Percentiles rank a stretch among this genome's conserved stretches.
phyloP scores from a whole-genome alignment of 2,329 filamentous ascomycete genomes.

The Zasmidium cellare region DNA sequence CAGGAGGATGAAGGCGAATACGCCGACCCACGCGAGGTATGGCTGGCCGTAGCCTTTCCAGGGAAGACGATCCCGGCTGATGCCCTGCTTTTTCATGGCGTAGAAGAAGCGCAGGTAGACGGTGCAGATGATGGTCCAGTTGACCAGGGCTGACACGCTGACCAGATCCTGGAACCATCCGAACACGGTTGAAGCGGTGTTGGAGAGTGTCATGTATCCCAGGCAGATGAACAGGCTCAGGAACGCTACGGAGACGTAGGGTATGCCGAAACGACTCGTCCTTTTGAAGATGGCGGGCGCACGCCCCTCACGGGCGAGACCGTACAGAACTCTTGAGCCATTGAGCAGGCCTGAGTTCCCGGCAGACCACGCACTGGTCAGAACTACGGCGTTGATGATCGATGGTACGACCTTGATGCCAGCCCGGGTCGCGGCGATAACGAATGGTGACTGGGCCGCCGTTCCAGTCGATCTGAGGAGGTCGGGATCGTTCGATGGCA shows the following conservation, averaged over 20 bases:
- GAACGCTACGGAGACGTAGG: slow-evolving; percentile 19
- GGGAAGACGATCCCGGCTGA: slow-evolving; percentile 59
- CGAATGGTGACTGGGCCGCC: slow-evolving; percentile 60
- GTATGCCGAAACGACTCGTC: slow-evolving; percentile 28
- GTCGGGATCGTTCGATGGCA: slow-evolving; percentile 29
- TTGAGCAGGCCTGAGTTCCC: slow-evolving; percentile 56
- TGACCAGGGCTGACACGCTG: slow-evolving; percentile 65
- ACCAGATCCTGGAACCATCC: slow-evolving; percentile 67
- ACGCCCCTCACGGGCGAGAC: slow-evolving; percentile 61
- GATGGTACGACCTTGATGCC: slow-evolving; percentile 61
- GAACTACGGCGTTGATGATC: slow-evolving; percentile 68
- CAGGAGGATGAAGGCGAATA: slow-evolving; percentile 59
- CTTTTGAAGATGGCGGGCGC: slow-evolving; percentile 56
- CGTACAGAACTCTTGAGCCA: slow-evolving; percentile 53
- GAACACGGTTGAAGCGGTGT: slow-evolving; percentile 43
- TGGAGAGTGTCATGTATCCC: slow-evolving; percentile 14
- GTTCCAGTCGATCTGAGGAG: slow-evolving; percentile 34
- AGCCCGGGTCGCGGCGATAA: slow-evolving; percentile 63
- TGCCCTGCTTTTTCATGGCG: slow-evolving; percentile 55
- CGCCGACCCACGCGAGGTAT: slow-evolving; percentile 57
- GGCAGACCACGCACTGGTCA: slow-evolving; percentile 64
- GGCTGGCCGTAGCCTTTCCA: slow-evolving; percentile 68
- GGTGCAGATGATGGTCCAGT: slow-evolving; percentile 64
- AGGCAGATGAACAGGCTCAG: slow-evolving; percentile 13
- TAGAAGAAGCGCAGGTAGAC: slow-evolving; percentile 64